These are phyloP conservation scores for Clonostachys sp. DNA, from an alignment of 2,329 filamentous ascomycete species.

Conservation along the genomic window DNA sequence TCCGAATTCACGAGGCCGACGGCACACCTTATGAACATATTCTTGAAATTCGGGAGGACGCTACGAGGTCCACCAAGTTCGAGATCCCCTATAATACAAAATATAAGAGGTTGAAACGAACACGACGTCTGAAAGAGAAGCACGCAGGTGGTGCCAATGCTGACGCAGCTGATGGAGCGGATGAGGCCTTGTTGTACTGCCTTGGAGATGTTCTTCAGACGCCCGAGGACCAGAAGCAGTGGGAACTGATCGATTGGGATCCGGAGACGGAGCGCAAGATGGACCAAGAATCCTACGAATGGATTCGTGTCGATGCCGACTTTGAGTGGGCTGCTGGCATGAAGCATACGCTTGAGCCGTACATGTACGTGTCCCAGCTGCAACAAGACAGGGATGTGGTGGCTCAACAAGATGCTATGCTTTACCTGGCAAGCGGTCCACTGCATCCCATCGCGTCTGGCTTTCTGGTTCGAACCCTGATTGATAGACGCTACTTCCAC, in stretches of 20 bases:
- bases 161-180: slow-evolving; percentile 58
- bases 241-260: slow-evolving; percentile 86
- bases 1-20: slow-evolving; percentile 95
- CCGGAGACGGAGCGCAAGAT: slow-evolving; percentile 84
- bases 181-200: slow-evolving; percentile 84
- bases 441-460: slow-evolving; percentile 82
- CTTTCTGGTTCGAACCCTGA: slow-evolving; percentile 81
- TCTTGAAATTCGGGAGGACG: slow-evolving; percentile 85
- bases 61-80: slow-evolving; percentile 70
- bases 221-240: slow-evolving; percentile 75
- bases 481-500: slow-evolving; percentile 90
- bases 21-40: slow-evolving; percentile 98
- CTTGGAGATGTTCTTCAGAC: slow-evolving; percentile 85
- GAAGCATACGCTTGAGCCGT: slow-evolving; percentile 76
- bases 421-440: slow-evolving; percentile 63
- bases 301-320: slow-evolving; percentile 96
- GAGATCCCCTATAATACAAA: slow-evolving; percentile 99
- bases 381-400: slow-evolving; percentile 97
- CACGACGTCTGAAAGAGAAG: slow-evolving; percentile 75
- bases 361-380: slow-evolving; percentile 97
- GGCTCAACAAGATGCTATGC: slow-evolving; percentile 73
- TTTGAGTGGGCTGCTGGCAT: slow-evolving; percentile 96
- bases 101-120: slow-evolving; percentile 94
- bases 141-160: slow-evolving; percentile 50
- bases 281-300: slow-evolving; percentile 96